phyloP scores from a whole-genome alignment of 306 rosid species.

The Herpetospermum pedunculosum region DNA sequence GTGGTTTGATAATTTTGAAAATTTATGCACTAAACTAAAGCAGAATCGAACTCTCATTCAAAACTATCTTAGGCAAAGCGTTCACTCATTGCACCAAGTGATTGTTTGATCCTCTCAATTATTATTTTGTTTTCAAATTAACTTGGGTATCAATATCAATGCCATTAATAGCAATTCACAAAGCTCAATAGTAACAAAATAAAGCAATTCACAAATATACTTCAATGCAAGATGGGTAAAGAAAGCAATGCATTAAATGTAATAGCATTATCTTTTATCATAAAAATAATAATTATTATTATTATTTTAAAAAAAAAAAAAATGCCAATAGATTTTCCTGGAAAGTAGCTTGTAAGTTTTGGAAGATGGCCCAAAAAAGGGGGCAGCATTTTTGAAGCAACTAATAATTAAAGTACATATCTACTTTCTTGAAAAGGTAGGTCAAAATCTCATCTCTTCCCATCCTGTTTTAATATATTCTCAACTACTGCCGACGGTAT shows the following conservation, averaged over 20 bases:
- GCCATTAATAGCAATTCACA: background rate
- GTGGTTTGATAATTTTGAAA: no score
- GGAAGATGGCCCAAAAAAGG: background rate
- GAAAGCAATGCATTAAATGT: constrained; percentile 1
- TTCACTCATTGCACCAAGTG: no score
- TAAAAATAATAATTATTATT: no score
- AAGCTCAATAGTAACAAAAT: background rate
- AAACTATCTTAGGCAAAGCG: no score
- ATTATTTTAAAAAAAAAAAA: background rate
- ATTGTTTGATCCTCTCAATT: no score
- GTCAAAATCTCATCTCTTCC: background rate
- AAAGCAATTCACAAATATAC: background rate
- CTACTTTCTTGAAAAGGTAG: constrained; percentile 7
- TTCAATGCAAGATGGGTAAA: constrained; percentile 4
- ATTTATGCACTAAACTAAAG: no score
- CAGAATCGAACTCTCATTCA: no score
- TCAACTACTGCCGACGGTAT: constrained; percentile 6
- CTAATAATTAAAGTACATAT: constrained; percentile 1
- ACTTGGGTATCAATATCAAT: background rate
- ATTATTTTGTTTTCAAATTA: no score
- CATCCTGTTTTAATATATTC: constrained; percentile 3
- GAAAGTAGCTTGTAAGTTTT: background rate
- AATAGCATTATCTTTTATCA: background rate
- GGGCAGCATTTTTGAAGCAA: background rate
- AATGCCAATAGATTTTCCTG: background rate